These are phyloP conservation scores for Hepatocystis sp. DNA, from an alignment of 169 alveolate genomes.

Conservation along the genomic window DNA sequence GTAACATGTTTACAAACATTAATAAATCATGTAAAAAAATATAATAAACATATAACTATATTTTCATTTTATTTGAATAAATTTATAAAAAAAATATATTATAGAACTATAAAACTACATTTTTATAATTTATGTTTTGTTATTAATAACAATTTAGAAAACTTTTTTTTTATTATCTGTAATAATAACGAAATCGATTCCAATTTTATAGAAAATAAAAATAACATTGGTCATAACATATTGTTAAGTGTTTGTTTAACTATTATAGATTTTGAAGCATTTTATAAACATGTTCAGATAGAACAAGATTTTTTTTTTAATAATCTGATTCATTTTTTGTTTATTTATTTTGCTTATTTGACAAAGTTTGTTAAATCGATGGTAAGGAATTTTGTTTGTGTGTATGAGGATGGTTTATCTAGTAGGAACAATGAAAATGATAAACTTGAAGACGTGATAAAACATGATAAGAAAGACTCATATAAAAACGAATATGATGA, in stretches of 20 bases:
- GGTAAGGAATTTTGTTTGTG: conserved; percentile 37
- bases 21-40: conserved; percentile 2
- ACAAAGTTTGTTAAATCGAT: conserved; percentile 7
- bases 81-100: conserved; percentile 20
- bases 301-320: conserved; percentile 26
- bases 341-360: conserved; percentile 45
- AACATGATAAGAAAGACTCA: not conserved
- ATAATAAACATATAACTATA: not conserved
- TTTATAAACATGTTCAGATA: conserved; percentile 22
- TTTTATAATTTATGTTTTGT: conserved; percentile 49
- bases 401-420: not conserved
- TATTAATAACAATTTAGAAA: conserved; percentile 1
- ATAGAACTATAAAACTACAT: conserved; percentile 3
- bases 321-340: conserved; percentile 38
- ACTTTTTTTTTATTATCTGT: conserved; percentile 16
- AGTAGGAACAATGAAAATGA: not conserved
- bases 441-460: not conserved
- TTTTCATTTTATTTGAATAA: conserved; percentile 6
- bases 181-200: conserved; percentile 30
- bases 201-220: conserved; percentile 20
- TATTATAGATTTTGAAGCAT: conserved; percentile 39
- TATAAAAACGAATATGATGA: not conserved
- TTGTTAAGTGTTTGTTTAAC: conserved; percentile 50
- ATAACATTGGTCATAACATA: conserved; percentile 33
- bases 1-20: conserved; percentile 16